These are phyloP conservation scores for Ogataea neopini DNA, from an alignment of 805 yeast genomes.

Conservation along the genomic window DNA sequence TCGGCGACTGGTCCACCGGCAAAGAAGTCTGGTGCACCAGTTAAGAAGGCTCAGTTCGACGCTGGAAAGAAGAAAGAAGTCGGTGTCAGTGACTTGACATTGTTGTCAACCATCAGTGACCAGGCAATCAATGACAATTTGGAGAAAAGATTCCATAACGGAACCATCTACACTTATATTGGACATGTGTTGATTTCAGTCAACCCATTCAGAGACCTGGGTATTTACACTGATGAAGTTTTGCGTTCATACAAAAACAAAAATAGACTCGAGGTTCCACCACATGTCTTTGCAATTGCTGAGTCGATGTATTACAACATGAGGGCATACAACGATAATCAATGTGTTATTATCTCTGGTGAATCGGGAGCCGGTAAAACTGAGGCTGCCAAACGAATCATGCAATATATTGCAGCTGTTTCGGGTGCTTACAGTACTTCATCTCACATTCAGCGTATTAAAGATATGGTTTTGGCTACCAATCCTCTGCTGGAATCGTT, in stretches of 20 bases:
- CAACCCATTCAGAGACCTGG: slow-evolving; percentile 94
- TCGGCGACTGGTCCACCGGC: slow-evolving; percentile 48
- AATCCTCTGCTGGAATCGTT: slow-evolving; percentile 89
- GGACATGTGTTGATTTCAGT: slow-evolving; percentile 95
- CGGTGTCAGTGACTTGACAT: slow-evolving; percentile 95
- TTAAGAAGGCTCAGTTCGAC: slow-evolving; percentile 90
- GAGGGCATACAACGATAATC: slow-evolving; percentile 91
- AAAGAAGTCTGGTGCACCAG: slow-evolving; percentile 48
- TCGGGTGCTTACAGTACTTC: slow-evolving; percentile 67
- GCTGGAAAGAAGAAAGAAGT: slow-evolving; percentile 88
- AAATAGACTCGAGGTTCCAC: slow-evolving; percentile 94
- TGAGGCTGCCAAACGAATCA: slow-evolving; percentile 95
- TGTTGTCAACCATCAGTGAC: slow-evolving; percentile 84
- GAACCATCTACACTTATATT: slow-evolving; percentile 87
- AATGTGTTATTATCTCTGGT: slow-evolving; percentile 96
- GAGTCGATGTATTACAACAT: slow-evolving; percentile 95
- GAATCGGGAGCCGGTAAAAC: slow-evolving; percentile 99
- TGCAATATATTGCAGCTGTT: slow-evolving; percentile 94
- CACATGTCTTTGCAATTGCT: slow-evolving; percentile 97
- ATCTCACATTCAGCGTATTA: slow-evolving; percentile 77
- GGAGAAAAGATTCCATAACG: slow-evolving; percentile 85
- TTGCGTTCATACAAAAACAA: slow-evolving; percentile 82
- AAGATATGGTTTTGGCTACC: slow-evolving; percentile 97
- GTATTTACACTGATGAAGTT: slow-evolving; percentile 84
- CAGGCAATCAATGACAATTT: slow-evolving; percentile 91